A percentile compares a stretch with the other conserved stretches of the same genome.
These are phyloP conservation scores for Talaromyces sp. DNA, from an alignment of 2,329 filamentous ascomycete species.

Conservation along the genomic window DNA sequence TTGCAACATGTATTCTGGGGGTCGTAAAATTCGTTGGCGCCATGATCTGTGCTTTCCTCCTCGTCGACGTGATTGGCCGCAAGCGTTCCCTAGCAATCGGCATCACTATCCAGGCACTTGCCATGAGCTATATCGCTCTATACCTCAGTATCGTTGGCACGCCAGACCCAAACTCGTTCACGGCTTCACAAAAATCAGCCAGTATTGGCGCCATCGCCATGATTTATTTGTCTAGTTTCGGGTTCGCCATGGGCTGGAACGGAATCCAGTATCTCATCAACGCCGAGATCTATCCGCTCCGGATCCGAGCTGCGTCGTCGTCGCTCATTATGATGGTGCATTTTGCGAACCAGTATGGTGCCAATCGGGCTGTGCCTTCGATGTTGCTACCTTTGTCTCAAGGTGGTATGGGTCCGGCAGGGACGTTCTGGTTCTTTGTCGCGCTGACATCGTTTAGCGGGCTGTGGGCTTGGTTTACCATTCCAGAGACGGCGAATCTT, in stretches of 20 bases:
- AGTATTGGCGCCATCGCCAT: conserved; percentile 66
- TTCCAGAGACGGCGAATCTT: conserved; percentile 34
- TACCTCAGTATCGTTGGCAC: conserved; percentile 27
- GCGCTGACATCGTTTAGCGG: conserved; percentile 46
- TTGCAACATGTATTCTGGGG: conserved; percentile 18
- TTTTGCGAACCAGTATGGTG: conserved; percentile 74
- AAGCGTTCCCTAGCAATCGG: neutral
- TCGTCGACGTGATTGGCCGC: conserved; percentile 19
- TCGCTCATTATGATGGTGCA: conserved; percentile 72
- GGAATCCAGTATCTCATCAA: conserved; percentile 74
- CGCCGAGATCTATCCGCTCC: conserved; percentile 70
- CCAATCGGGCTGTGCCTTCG: conserved; percentile 66
- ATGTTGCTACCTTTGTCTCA: conserved; percentile 57
- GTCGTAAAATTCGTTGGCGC: conserved; percentile 16
- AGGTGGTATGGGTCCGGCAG: conserved; percentile 49
- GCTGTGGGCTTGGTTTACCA: neutral
- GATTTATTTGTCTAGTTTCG: conserved; percentile 66
- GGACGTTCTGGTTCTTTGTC: conserved; percentile 73
- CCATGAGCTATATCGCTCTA: neutral
- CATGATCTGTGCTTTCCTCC: conserved; percentile 16
- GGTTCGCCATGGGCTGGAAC: conserved; percentile 60
- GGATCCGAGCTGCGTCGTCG: conserved; percentile 65
- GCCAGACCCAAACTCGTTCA: conserved; percentile 32
- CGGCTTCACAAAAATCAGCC: conserved; percentile 47
- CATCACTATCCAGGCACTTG: neutral